Conservation (phyloP, 2,329 filamentous ascomycete genomes). For the Botrytis hyacinthi region DNA sequence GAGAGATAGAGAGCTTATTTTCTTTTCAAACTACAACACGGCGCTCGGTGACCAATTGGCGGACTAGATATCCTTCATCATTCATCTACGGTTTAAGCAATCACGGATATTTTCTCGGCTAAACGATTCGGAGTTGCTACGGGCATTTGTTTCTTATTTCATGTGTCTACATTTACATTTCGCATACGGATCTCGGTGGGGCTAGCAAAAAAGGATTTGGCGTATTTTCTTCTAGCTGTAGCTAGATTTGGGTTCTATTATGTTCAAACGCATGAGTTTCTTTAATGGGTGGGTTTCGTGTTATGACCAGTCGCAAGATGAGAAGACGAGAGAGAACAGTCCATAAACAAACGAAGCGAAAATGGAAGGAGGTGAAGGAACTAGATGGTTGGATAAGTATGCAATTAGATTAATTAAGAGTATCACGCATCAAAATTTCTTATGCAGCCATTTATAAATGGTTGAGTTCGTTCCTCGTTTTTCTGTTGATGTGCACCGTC, state of each 20-base stretch:
- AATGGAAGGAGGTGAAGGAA: background rate
- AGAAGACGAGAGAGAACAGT: background rate
- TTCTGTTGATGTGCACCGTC: background rate
- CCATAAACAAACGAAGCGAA: background rate
- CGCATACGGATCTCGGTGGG: background rate
- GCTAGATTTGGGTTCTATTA: background rate
- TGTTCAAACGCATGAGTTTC: constrained; percentile 12
- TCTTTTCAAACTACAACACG: constrained; percentile 5
- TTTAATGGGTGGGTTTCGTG: background rate
- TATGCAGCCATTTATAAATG: background rate
- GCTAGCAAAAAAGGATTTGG: background rate
- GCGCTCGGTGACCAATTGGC: constrained; percentile 18
- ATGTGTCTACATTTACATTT: background rate
- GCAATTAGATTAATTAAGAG: constrained; percentile 15
- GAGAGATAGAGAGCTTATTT: background rate
- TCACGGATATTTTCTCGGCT: background rate
- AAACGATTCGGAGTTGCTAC: constrained; percentile 11
- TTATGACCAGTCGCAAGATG: constrained; percentile 6
- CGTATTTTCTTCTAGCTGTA: background rate
- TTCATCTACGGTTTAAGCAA: constrained; percentile 4
- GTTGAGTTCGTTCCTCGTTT: background rate
- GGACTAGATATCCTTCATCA: constrained; percentile 3
- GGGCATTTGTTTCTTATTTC: background rate
- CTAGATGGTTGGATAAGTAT: background rate
- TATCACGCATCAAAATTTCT: background rate